Evolutionary conservation across 805 yeast genomes (phyloP).

Genomic region (Yamadazyma paraphyllophila): DNA sequence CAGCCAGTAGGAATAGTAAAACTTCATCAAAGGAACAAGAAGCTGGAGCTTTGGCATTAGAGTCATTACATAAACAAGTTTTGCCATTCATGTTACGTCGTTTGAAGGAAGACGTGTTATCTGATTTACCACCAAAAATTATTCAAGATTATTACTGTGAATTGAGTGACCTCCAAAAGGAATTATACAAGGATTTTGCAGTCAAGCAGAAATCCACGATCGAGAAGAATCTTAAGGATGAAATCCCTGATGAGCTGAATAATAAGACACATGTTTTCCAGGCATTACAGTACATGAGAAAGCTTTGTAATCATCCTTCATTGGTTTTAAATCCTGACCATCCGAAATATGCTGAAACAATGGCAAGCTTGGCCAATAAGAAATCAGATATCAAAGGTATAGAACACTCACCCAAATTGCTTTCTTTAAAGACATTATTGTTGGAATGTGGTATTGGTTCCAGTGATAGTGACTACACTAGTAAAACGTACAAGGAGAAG

Average conservation of each 20-base stretch:
- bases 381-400: slow-evolving; percentile 66
- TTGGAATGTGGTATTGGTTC: slow-evolving; percentile 90
- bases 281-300: slow-evolving; percentile 95
- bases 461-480: slow-evolving; percentile 33
- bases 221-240: slow-evolving; percentile 55
- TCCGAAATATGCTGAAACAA: slow-evolving; percentile 76
- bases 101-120: slow-evolving; percentile 90
- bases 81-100: slow-evolving; percentile 95
- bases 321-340: slow-evolving; percentile 79
- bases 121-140: slow-evolving; percentile 96
- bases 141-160: slow-evolving; percentile 98
- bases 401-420: slow-evolving; percentile 85
- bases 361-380: slow-evolving; percentile 54
- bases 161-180: slow-evolving; percentile 83
- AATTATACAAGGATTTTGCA: slow-evolving; percentile 85
- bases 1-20: slow-evolving; percentile 86
- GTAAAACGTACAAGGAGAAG: slow-evolving; percentile 23
- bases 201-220: slow-evolving; percentile 76
- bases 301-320: slow-evolving; percentile 94
- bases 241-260: slow-evolving; percentile 29
- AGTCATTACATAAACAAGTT: slow-evolving; percentile 93
- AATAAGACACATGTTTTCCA: slow-evolving; percentile 93
- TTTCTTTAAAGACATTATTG: slow-evolving; percentile 75
- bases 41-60: slow-evolving; percentile 93
- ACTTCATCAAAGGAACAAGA: slow-evolving; percentile 92